These are phyloP conservation scores for sweet orange (Citrus sinensis) DNA, from an alignment of 345 rosid species.

Conservation along the genomic window DVS_A1.0 CM039167.1:2537001-2537500, in stretches of 20 bases:
- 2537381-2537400: background rate
- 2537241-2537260: background rate
- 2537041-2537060: constrained; percentile 23
- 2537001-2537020: constrained; percentile 12
- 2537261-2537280: background rate
- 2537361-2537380: background rate
- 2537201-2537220: background rate
- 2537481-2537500: constrained; percentile 39
- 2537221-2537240: too few relatives aligned
- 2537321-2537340: background rate
- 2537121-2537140: constrained; percentile 32
- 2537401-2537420: background rate
- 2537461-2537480: background rate
- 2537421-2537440: background rate
- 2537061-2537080: constrained; percentile 58
- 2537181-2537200: background rate
- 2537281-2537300: background rate
- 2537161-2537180: constrained; percentile 25
- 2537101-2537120: constrained; percentile 41
- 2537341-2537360: background rate
- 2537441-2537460: background rate
- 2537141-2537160: constrained; percentile 51
- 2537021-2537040: constrained; percentile 17
- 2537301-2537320: background rate
- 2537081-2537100: constrained; percentile 48